Evolutionary conservation across 345 rosid genomes (phyloP), one percentile per base, ranked within the genome.

Genomic region (Aegle marmelos): DNA sequence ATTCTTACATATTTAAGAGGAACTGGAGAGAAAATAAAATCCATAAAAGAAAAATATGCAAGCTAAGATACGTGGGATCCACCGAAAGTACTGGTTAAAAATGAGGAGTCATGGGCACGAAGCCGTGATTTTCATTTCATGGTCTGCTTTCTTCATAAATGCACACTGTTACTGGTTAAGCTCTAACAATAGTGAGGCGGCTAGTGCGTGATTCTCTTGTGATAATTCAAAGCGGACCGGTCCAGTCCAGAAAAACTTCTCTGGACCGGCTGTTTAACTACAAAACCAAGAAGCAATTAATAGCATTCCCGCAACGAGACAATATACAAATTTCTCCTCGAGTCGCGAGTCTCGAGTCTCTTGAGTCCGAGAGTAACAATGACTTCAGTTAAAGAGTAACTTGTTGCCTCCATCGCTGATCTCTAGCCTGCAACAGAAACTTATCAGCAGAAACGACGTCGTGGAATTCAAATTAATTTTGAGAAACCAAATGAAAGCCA

Each of bases 321-420:
- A 37, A 37, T 37, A 37, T 37, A 37, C 41, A 37, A 7, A 37
- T 37, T 37, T 37, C 41, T 36, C 41, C 1, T 37, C 41, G 5
- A 37, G 41, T 37, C 10, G 7, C 7, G 9, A 36, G 39, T 54
- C 64, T n/a, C n/a, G n/a, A n/a, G n/a, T n/a, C n/a, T n/a, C n/a
- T n/a, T 22, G 17, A 39, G 31, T 56, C 17, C 54, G n/a, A 67
- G 24, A 36, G 56, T 10, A 11, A 31, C 41, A 37, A 74, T 75
- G 82, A 80, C 84, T 62, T 75, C 84, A 2, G 48, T 76, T 34
- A 82, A 82, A 80, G 81, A 80, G 73, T 64, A 80, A 80, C 82
- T 80, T 76, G 63, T 67, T 85, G 76, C 82, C 86, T 76, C 86
- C 84, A 19, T 69, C 80, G 54, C 79, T 82, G 33, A 80, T 85